Conservation (phyloP, 2,329 filamentous ascomycete species). For the Diaporthe sp. region DNA sequence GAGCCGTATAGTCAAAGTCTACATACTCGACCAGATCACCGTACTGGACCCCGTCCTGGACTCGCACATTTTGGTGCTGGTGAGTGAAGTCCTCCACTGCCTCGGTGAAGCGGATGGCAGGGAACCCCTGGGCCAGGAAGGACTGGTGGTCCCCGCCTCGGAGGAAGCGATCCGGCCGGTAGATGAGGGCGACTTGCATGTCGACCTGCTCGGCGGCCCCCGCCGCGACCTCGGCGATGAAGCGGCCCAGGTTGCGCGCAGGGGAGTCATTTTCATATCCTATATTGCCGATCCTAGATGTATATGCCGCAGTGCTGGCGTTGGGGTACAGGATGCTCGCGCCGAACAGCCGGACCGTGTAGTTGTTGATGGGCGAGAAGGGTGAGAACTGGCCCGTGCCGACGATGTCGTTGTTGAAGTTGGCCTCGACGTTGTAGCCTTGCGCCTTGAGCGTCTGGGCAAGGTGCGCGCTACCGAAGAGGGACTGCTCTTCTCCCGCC, state of each 20-base stretch:
- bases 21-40: conserved; percentile 70
- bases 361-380: conserved; percentile 44
- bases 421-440: conserved; percentile 67
- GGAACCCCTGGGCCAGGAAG: conserved; percentile 69
- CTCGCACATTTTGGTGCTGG: conserved; percentile 68
- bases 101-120: conserved; percentile 70
- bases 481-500: conserved; percentile 70
- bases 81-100: conserved; percentile 70
- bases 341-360: conserved; percentile 67
- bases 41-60: conserved; percentile 65
- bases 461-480: conserved; percentile 66
- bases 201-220: conserved; percentile 60
- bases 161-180: conserved; percentile 69
- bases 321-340: conserved; percentile 40
- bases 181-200: conserved; percentile 70
- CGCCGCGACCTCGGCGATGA: conserved; percentile 66
- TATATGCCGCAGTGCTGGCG: conserved; percentile 28
- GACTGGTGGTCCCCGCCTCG: conserved; percentile 69
- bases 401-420: conserved; percentile 71
- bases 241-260: conserved; percentile 65
- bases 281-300: conserved; percentile 52
- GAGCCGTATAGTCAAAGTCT: conserved; percentile 68
- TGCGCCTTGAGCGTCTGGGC: conserved; percentile 66
- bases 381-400: conserved; percentile 64
- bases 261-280: conserved; percentile 61